Evolutionary conservation across 75 land plant species (phyloP), one percentile per base, ranked within the genome.

Genomic region (Selaginella moellendorffii): DNA sequence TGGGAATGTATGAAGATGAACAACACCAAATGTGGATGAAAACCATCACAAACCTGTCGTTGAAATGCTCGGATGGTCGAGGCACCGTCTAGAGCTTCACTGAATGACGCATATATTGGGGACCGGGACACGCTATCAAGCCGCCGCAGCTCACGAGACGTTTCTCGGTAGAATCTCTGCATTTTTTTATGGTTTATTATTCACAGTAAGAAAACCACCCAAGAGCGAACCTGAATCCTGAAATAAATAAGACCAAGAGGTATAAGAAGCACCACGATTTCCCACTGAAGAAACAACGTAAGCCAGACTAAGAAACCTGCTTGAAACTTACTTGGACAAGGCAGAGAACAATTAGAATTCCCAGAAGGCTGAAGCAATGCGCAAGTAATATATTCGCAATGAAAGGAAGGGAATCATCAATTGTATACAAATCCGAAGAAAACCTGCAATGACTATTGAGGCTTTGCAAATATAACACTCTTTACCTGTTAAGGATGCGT

Each of bases 391-490:
- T 89, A 70, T 93, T 93, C 29, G 80, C 76, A 29, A 89, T 85
- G 59, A 93, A 93, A 14, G 98, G 96, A 69, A 93, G 98, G 63
- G 85, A 78, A 70, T 93, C 98, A 77, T 93, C 98, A 61, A 93
- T 81, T 5, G 80, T 77, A 66, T 85, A 93, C 27, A 78, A 81
- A 74, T 93, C 98, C 28, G 97, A 88, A 61, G 97, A 88, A 31
- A 92, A 78, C 77, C 97, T 92, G 82, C 77, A 81, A 0, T 63
- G 64, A 19, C 31, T 5, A 53, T 0, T 27, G 51, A 22, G 17
- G 28, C 54, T 46, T 51, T 29, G 26, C 26, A 56, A 2, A 56
- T 24, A 56, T 20, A 56, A 19, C 22, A n/a, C 65, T 5, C 30
- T 30, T 29, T 26, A 93, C 96, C 98, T 85, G 78, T 93, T 93